Conservation (phyloP, 2,329 filamentous ascomycete genomes). For the Fusarium armeniacum region DNA sequence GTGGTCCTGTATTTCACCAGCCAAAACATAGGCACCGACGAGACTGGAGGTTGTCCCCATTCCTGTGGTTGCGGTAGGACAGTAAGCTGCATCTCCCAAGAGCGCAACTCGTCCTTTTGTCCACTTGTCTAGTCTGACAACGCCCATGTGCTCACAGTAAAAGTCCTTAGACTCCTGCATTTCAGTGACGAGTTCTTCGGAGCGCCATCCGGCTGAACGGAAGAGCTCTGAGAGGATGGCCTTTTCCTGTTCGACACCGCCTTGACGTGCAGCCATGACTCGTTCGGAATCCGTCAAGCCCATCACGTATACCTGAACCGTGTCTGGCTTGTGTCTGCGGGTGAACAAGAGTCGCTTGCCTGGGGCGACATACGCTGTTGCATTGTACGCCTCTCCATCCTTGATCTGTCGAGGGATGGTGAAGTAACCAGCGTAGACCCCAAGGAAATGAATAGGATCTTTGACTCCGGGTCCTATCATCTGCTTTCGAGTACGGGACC, state of each 20-base stretch:
- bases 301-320: background rate
- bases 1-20: slow-evolving; percentile 60
- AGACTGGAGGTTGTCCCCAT: slow-evolving; percentile 66
- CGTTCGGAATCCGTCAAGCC: background rate
- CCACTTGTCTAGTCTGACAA: slow-evolving; percentile 55
- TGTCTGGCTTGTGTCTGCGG: background rate
- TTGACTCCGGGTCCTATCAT: slow-evolving; percentile 52
- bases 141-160: slow-evolving; percentile 52
- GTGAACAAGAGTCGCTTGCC: slow-evolving; percentile 48
- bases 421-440: slow-evolving; percentile 53
- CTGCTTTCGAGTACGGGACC: slow-evolving; percentile 62
- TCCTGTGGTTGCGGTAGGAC: slow-evolving; percentile 62
- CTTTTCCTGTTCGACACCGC: background rate
- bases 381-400: background rate
- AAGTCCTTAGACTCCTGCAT: slow-evolving; percentile 58
- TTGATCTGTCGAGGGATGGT: background rate
- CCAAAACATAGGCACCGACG: slow-evolving; percentile 68
- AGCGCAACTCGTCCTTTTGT: slow-evolving; percentile 63
- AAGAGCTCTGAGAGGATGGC: background rate
- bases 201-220: background rate
- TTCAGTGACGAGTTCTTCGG: background rate
- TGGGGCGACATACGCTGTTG: slow-evolving; percentile 39
- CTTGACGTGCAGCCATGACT: background rate
- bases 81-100: slow-evolving; percentile 68
- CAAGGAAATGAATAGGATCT: slow-evolving; percentile 49